Percentiles rank a stretch among this genome's conserved stretches.
These are phyloP conservation scores for Nasturtium officinale DNA, from an alignment of 345 rosid genomes.

Conservation along the genomic window DNA sequence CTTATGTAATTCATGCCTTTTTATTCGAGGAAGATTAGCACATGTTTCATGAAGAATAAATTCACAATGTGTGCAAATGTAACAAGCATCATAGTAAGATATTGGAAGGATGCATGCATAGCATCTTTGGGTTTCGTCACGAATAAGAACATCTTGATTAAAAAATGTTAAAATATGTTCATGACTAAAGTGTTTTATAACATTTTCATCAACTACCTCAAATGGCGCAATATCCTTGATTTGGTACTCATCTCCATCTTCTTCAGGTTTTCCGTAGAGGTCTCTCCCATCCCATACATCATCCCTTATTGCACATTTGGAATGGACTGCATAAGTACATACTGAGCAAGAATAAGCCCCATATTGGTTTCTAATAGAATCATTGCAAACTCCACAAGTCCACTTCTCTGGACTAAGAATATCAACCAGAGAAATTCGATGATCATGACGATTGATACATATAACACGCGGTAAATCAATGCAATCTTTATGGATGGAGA, in stretches of 20 bases:
- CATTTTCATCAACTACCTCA: too few species aligned
- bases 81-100: neutral
- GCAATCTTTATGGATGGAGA: neutral
- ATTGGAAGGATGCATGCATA: conserved; percentile 15
- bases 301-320: neutral
- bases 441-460: conserved; percentile 1
- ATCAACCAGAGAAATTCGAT: neutral
- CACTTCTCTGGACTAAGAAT: neutral
- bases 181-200: neutral
- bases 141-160: neutral
- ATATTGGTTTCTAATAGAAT: neutral
- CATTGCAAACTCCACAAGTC: neutral
- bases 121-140: conserved; percentile 7
- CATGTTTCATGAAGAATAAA: conserved; percentile 5
- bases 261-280: neutral
- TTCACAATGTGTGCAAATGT: conserved; percentile 1
- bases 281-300: neutral
- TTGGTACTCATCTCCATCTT: too few species aligned
- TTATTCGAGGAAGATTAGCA: neutral
- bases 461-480: neutral
- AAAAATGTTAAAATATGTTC: neutral
- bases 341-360: conserved; percentile 9
- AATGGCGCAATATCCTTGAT: too few species aligned
- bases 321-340: conserved; percentile 3
- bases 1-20: neutral